Evolutionary conservation across 1,139 yeast genomes (phyloP), one percentile per base, ranked within the genome.

Genomic region (Yamadazyma diospyri): DNA sequence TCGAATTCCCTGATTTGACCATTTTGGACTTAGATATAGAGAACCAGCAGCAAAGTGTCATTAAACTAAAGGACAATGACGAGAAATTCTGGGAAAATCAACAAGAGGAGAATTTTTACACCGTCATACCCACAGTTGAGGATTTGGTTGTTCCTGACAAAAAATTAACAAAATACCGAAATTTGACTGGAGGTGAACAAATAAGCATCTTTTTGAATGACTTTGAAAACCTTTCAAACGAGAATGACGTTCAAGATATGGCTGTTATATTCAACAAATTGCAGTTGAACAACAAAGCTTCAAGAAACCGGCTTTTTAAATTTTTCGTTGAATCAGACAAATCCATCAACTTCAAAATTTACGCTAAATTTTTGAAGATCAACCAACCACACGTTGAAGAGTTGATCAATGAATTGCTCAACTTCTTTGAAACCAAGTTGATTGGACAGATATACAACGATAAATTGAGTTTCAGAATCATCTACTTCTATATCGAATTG

Each of bases 401-500:
- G 11, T 51, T 84, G 8, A 69, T 71, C n/a, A 69, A 66, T 1
- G 81, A 79, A 12, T 58, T 87, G 15, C 55, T 81, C 5, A 68
- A 63, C 0, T 66, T 69, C 32, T 58, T 85, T 32, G 89, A 83
- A 46, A 58, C 58, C 22, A 78, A 80, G 2, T 74, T 84, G 44
- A 65, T 83, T 43, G 67, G 74, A 18, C 87, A 76, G 48, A 64
- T 80, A 23, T 68, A 69, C 41, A 67, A 78, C 18, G 69, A 70
- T 35, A 53, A 50, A 20, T 53, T 81, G 34, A 76, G 76, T 42
- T 73, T 78, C 45, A 70, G 66, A 42, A 78, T 73, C 42, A 72
- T 84, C 24, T 64, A 71, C 23, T 81, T 82, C 41, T 80, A 85
- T 42, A 65, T 79, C 32, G 97, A 89, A 49, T 62, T 88, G 60